Percentiles rank a stretch among this genome's conserved stretches.
phyloP scores from a whole-genome alignment of 192 early-diverging fungal species.

The Rhizoclosmatium sp. region DNA sequence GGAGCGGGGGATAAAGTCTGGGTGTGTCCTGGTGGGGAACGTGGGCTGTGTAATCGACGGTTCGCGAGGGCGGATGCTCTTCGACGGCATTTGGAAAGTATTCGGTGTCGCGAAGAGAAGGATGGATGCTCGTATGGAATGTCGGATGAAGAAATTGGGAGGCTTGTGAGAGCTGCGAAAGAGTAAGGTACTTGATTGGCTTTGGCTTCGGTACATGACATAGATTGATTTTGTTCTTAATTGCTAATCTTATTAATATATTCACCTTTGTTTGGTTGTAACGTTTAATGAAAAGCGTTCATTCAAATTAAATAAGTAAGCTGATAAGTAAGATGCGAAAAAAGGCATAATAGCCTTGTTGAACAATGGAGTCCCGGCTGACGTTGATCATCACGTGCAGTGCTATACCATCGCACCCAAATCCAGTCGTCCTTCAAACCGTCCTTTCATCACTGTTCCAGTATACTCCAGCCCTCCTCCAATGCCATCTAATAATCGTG shows the following conservation, averaged over 20 bases:
- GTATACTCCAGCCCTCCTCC: neutral
- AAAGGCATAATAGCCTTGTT: neutral
- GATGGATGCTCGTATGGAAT: conserved; percentile 12
- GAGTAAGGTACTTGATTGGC: neutral
- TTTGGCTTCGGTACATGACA: too few species aligned
- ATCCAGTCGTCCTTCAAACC: neutral
- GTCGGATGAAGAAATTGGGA: conserved; percentile 4
- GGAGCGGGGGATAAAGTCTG: conserved; percentile 7
- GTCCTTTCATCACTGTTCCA: neutral
- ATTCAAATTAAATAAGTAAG: too few species aligned
- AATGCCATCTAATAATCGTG: neutral
- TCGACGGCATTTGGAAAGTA: conserved; percentile 20
- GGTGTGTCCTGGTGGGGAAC: conserved; percentile 15
- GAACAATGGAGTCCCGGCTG: neutral
- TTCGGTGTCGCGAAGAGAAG: neutral
- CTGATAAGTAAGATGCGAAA: too few species aligned
- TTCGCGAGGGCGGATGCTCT: conserved; percentile 32
- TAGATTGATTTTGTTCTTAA: too few species aligned
- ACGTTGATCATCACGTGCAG: conserved; percentile 1
- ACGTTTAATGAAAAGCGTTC: too few species aligned
- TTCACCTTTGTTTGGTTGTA: too few species aligned
- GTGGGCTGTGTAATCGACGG: neutral
- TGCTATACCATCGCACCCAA: neutral
- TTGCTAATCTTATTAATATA: too few species aligned
- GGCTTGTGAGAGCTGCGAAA: neutral